Conservation (phyloP, 2,329 filamentous ascomycete species). For the Colletotrichum tropicale region DNA sequence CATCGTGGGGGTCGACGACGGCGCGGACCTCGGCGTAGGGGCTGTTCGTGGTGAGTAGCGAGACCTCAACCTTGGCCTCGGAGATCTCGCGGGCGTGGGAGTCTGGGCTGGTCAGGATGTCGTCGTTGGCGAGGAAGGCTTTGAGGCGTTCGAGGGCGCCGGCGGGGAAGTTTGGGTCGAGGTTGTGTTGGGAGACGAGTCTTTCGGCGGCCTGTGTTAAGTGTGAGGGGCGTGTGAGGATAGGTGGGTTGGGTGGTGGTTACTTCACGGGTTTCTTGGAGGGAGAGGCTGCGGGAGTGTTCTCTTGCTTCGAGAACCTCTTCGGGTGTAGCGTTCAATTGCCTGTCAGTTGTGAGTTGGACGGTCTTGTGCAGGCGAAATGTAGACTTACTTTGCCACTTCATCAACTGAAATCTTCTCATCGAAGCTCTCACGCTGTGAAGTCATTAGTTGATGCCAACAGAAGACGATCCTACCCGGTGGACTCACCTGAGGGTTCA, state of each 20-base stretch:
- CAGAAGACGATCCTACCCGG: rapidly evolving
- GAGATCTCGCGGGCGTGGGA: constrained; percentile 29
- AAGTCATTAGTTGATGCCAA: neutral
- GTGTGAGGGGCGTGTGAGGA: constrained; percentile 18
- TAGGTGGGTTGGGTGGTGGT: neutral
- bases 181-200: constrained; percentile 43
- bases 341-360: neutral
- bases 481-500: neutral
- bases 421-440: neutral
- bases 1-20: constrained; percentile 48
- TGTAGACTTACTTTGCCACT: neutral
- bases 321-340: constrained; percentile 26
- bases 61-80: constrained; percentile 35
- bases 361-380: neutral
- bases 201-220: constrained; percentile 15
- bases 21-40: constrained; percentile 48
- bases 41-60: constrained; percentile 36
- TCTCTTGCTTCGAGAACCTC: constrained; percentile 29
- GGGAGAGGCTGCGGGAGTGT: neutral
- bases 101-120: constrained; percentile 25
- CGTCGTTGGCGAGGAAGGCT: constrained; percentile 36
- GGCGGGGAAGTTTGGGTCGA: constrained; percentile 52
- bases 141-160: constrained; percentile 43
- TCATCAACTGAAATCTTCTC: constrained; percentile 4
- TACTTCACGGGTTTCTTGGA: neutral